Evolutionary conservation across 2,329 filamentous ascomycete genomes (phyloP), one percentile per base, ranked within the genome.

Genomic region (Pseudogymnoascus sp.): DNA sequence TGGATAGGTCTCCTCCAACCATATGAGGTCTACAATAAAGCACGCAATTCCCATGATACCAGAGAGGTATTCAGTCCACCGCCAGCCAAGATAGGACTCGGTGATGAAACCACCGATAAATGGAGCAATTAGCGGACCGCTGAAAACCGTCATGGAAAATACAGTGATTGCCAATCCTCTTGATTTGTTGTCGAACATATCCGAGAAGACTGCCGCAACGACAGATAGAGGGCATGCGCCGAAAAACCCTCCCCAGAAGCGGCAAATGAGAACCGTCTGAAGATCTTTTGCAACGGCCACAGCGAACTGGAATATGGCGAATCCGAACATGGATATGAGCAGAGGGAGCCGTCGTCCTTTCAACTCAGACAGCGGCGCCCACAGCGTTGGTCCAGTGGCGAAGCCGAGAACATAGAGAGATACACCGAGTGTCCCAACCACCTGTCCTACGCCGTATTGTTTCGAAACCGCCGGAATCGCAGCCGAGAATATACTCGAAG

Each of bases 171-270:
- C 80, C 38, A 79, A 35, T 61, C 85, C 81, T 64, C 84, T 77
- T 45, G 79, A 81, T 63, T 77, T 75, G 71, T 86, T 84, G 72
- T 83, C 80, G 66, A 86, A 85, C 81, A 88, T 84, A 71, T 90
- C 86, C 19, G 82, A 83, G 72, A 88, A 88, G 59, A 88, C 82
- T 61, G 85, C 86, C 3, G 83, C 85, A 59, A 86, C 85, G 68
- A 89, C 78, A 65, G 88, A 80, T 39, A 90, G 73, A 2, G 85
- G 82, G 62, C 82, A 85, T 58, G 85, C 85, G 26, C 86, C 87
- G 63, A 87, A 87, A 60, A 87, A 86, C 56, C 89, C 88, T 61
- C 76, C 75, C 66, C 91, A 88, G 74, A 92, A 89, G 12, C 89
- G 83, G 67, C 83, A 84, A 61, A 91, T 79, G 21, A 89, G 75